A percentile compares a stretch with the other conserved stretches of the same genome.
These are phyloP conservation scores for Juglanconis oblonga DNA, from an alignment of 2,329 filamentous ascomycete species.

Conservation along the genomic window DNA sequence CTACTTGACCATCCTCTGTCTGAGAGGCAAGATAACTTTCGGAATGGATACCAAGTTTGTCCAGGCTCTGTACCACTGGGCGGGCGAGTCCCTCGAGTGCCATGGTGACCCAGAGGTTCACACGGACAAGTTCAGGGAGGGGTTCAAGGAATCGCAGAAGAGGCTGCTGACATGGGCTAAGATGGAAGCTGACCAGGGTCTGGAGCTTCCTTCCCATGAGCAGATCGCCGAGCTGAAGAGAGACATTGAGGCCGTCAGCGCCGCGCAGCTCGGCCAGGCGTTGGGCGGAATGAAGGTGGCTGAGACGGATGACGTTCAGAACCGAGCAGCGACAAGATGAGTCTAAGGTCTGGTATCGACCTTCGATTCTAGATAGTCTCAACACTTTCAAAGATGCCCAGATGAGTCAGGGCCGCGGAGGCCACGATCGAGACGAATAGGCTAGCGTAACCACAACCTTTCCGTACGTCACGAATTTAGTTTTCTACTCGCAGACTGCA, in stretches of 20 bases:
- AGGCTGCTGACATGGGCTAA: conserved; percentile 26
- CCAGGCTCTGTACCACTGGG: conserved; percentile 21
- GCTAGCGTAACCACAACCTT: no score
- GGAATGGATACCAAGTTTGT: conserved; percentile 23
- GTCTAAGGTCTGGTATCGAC: no score
- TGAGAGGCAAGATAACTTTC: conserved; percentile 20
- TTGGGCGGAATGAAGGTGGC: not conserved
- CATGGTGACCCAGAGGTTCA: conserved; percentile 14
- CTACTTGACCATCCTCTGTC: conserved; percentile 21
- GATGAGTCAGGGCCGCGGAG: no score
- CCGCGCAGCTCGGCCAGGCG: not conserved
- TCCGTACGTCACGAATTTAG: no score
- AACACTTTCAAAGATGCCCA: no score
- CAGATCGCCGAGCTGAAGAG: not conserved
- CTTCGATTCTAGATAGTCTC: no score
- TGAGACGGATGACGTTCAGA: not conserved
- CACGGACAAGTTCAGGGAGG: conserved; percentile 20
- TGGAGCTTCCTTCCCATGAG: not conserved
- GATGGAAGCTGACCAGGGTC: conserved; percentile 13
- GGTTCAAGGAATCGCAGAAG: conserved; percentile 23
- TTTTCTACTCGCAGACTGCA: no score
- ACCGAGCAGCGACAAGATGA: not conserved
- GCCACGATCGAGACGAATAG: no score
- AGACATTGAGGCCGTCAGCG: not conserved
- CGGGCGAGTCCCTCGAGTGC: conserved; percentile 9